Evolutionary conservation across 73 alveolate species (phyloP), one percentile per base, ranked within the genome.

Genomic region (Uronychia setigera): DNA sequence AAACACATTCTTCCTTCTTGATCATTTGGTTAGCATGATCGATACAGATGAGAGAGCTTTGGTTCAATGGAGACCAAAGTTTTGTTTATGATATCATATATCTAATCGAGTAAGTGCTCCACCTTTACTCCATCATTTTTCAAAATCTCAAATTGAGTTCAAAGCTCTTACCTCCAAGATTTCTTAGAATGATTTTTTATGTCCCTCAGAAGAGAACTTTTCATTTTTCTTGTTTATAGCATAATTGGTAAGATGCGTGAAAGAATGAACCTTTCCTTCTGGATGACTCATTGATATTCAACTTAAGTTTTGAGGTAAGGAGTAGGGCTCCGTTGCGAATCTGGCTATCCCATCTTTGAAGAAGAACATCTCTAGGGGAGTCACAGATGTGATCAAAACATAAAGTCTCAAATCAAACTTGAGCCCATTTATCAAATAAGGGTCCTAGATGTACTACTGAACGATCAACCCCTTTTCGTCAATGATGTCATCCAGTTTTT

Each of bases 361-460:
- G 58, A 91, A 5, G 74, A 46, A 91, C 26, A 86, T 79, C 58
- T 76, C 80, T 11, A 91, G 59, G 11, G 97, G 97, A 0, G 83
- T 91, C 29, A 90, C 96, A 29, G 91, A 80, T 26, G 93, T 87
- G 32, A 90, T 86, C 58, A 93, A 60, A 33, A 94, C 96, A 82
- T 96, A 96, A 57, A 96, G 95, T 85, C 99, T 92, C 83, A 96
- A 80, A 80, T 96, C 99, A 79, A 96, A 96, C 87, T 96, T 96
- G 91, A 82, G 89, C 77, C 98, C 99, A 76, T 94, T 96, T 60
- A 96, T 79, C 82, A 96, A 83, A 91, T 90, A 85, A 30, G 99
- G 98, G 83, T 83, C 87, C n/a, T 90, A 46, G 78, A 96, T 83
- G 86, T 96, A 96, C 92, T 87, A 85, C 84, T 93, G 95, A 32